Evolutionary conservation across 140 eudicot species (phyloP).

Genomic region (Oenanthe javanica): DNA sequence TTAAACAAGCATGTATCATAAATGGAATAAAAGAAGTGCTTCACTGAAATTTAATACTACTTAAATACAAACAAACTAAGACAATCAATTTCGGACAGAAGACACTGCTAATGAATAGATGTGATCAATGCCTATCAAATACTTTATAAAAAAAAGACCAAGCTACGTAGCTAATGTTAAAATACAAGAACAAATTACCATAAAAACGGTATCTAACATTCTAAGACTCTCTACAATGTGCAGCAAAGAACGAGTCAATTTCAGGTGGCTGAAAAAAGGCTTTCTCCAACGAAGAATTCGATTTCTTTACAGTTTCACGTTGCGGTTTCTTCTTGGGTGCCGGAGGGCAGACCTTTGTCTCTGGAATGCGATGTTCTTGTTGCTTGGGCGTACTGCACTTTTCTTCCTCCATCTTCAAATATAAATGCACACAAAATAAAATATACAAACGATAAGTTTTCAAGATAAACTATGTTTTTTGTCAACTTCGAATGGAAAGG

Average conservation of each 20-base stretch:
- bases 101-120: too few species aligned
- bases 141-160: too few species aligned
- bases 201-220: not conserved
- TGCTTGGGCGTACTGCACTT: conserved; percentile 50
- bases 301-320: not conserved
- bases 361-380: conserved; percentile 39
- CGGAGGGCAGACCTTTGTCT: conserved; percentile 35
- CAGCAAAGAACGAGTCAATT: conserved; percentile 32
- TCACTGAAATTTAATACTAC: too few species aligned
- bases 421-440: not conserved
- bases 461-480: not conserved
- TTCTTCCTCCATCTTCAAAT: conserved; percentile 26
- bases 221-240: too few species aligned
- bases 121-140: too few species aligned
- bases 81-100: too few species aligned
- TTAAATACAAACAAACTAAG: too few species aligned
- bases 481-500: not conserved
- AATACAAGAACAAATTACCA: not conserved
- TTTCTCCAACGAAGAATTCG: conserved; percentile 20
- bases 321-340: conserved; percentile 37
- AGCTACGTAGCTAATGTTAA: not conserved
- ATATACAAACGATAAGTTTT: too few species aligned
- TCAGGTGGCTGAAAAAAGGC: conserved; percentile 42
- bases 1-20: too few species aligned
- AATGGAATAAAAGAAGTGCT: too few species aligned